These are phyloP conservation scores for Ascoidea tarda DNA, from an alignment of 805 yeast species.

Conservation along the genomic window DNA sequence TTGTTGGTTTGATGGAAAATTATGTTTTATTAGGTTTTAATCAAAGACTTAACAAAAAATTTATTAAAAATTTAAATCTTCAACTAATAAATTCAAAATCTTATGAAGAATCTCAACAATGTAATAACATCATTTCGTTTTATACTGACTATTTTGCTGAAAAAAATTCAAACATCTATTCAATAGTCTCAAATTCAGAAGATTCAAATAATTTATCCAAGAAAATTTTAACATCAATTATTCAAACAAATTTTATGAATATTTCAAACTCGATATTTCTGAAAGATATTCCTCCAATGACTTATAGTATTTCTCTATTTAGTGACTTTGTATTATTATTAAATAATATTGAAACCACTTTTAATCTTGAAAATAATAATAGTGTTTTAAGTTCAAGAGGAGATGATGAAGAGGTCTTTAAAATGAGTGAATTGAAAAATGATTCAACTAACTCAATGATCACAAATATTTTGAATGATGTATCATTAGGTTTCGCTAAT, in stretches of 20 bases:
- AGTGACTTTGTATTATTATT: neutral
- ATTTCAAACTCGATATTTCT: neutral
- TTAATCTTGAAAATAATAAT: neutral
- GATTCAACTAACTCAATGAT: neutral
- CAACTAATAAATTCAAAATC: neutral
- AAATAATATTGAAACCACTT: neutral
- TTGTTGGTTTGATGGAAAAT: constrained; percentile 7
- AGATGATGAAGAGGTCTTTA: neutral
- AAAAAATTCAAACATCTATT: neutral
- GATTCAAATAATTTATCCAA: neutral
- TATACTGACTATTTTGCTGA: neutral
- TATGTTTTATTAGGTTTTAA: constrained; percentile 1
- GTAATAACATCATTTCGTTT: too few relatives aligned
- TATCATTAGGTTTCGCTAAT: neutral
- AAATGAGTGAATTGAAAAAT: neutral
- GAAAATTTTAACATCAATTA: too few relatives aligned
- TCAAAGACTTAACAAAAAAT: neutral
- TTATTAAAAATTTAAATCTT: too few relatives aligned
- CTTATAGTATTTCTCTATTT: too few relatives aligned
- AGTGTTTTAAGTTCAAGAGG: neutral
- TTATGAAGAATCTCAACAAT: neutral
- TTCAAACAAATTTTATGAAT: too few relatives aligned
- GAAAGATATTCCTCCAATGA: too few relatives aligned
- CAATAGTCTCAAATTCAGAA: neutral
- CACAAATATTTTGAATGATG: too few relatives aligned